phyloP scores from a whole-genome alignment of 2,329 filamentous ascomycete genomes.

The Rhynchosporium secalis region DNA sequence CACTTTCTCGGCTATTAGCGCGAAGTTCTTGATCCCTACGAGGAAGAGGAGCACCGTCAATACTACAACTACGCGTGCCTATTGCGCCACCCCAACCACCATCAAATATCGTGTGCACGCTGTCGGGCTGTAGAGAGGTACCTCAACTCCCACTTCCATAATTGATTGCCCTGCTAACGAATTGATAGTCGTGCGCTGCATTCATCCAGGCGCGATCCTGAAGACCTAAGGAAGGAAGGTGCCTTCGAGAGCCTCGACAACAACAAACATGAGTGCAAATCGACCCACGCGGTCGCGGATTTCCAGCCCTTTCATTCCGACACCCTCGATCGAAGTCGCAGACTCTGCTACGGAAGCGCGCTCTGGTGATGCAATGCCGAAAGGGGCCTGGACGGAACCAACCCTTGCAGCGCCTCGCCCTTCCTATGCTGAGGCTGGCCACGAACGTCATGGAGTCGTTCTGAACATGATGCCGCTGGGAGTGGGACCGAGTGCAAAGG shows the following conservation, averaged over 20 bases:
- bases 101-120: constrained; percentile 28
- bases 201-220: constrained; percentile 25
- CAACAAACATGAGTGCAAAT: constrained; percentile 20
- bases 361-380: constrained; percentile 26
- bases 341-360: constrained; percentile 19
- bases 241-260: constrained; percentile 17
- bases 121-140: constrained; percentile 31
- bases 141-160: constrained; percentile 10
- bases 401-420: constrained; percentile 53
- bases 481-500: constrained; percentile 62
- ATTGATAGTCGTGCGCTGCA: constrained; percentile 27
- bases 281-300: constrained; percentile 36
- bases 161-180: constrained; percentile 30
- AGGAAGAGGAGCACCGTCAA: constrained; percentile 7
- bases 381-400: constrained; percentile 55
- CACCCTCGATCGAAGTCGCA: constrained; percentile 9
- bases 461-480: constrained; percentile 84
- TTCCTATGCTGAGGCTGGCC: constrained; percentile 74
- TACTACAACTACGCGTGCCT: constrained; percentile 25
- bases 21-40: neutral
- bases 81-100: constrained; percentile 22
- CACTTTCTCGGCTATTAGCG: neutral
- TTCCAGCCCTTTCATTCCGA: constrained; percentile 32
- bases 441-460: constrained; percentile 73
- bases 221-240: constrained; percentile 24